A percentile compares a stretch with the other conserved stretches of the same genome.
Conservation (phyloP, 2,329 filamentous ascomycete genomes). For the Pseudopithomyces chartarum region DNA sequence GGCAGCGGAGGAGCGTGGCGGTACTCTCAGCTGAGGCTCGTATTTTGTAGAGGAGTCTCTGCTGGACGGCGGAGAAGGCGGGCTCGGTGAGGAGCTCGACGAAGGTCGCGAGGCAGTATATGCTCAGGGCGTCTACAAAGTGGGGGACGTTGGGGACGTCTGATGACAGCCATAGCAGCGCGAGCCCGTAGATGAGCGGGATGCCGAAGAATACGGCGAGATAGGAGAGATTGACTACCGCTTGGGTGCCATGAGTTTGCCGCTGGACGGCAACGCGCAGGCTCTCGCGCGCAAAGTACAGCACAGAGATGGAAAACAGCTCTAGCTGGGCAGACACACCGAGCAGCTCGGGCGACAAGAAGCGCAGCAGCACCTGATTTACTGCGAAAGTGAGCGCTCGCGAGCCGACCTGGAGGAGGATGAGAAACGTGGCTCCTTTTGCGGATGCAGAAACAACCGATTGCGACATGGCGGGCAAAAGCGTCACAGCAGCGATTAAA, state of each 20-base stretch:
- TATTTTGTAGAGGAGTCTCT: slow-evolving; percentile 77
- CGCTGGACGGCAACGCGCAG: slow-evolving; percentile 90
- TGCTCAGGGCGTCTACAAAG: slow-evolving; percentile 60
- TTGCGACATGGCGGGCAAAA: slow-evolving; percentile 29
- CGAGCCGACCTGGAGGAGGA: slow-evolving; percentile 85
- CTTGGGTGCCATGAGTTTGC: slow-evolving; percentile 67
- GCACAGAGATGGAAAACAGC: slow-evolving; percentile 87
- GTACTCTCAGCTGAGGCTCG: slow-evolving; percentile 82
- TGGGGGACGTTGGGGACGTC: slow-evolving; percentile 64
- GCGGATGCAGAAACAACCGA: slow-evolving; percentile 56
- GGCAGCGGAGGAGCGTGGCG: slow-evolving; percentile 78
- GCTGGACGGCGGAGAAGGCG: slow-evolving; percentile 85
- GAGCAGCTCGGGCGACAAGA: slow-evolving; percentile 81
- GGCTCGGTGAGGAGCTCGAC: slow-evolving; percentile 86
- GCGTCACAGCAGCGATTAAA: not conserved
- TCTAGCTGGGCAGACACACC: slow-evolving; percentile 90
- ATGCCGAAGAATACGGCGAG: slow-evolving; percentile 73
- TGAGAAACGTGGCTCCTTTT: slow-evolving; percentile 81
- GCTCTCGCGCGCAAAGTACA: slow-evolving; percentile 93
- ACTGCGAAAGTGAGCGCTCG: slow-evolving; percentile 86
- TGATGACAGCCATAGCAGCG: slow-evolving; percentile 67
- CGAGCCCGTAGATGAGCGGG: slow-evolving; percentile 67
- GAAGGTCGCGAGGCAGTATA: slow-evolving; percentile 63
- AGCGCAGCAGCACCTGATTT: slow-evolving; percentile 89
- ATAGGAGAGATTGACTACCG: slow-evolving; percentile 87